A percentile compares a stretch with the other conserved stretches of the same genome.
Evolutionary conservation across 73 alveolate species (phyloP).

Genomic region (Uronychia binucleata): DNA sequence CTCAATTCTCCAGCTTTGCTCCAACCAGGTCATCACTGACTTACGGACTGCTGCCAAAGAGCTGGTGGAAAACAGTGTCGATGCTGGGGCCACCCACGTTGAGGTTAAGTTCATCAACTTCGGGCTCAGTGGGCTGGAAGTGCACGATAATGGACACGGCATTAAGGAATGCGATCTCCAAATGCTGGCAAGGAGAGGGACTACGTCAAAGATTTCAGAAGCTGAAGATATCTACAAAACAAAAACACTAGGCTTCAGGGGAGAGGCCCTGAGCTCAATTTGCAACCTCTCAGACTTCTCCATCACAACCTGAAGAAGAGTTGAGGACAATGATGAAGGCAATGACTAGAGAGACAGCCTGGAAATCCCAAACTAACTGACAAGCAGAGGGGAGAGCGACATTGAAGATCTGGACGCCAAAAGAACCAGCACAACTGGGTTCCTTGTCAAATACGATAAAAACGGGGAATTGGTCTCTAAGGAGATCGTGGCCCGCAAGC

Average conservation of each 20-base stretch:
- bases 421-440: constrained; percentile 23
- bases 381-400: constrained; percentile 56
- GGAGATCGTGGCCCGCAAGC: constrained; percentile 57
- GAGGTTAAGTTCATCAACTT: constrained; percentile 55
- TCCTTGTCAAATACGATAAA: constrained; percentile 26
- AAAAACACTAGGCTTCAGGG: constrained; percentile 94
- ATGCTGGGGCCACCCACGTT: constrained; percentile 69
- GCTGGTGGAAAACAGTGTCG: constrained; percentile 79
- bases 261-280: constrained; percentile 94
- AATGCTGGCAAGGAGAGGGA: constrained; percentile 82
- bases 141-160: constrained; percentile 93
- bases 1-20: constrained; percentile 69
- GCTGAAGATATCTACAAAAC: constrained; percentile 86
- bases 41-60: constrained; percentile 77
- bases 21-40: constrained; percentile 73
- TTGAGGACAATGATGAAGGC: constrained; percentile 29
- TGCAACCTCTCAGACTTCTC: constrained; percentile 83
- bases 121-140: constrained; percentile 82
- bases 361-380: too few relatives aligned
- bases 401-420: constrained; percentile 26
- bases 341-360: constrained; percentile 42
- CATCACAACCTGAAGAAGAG: constrained; percentile 78
- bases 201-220: constrained; percentile 86
- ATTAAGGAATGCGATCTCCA: constrained; percentile 85
- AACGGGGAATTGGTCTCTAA: constrained; percentile 40